Evolutionary conservation across 78 protist genomes (phyloP), one percentile per base, ranked within the genome.

Genomic region (Mantamonas sphyraenae): DNA sequence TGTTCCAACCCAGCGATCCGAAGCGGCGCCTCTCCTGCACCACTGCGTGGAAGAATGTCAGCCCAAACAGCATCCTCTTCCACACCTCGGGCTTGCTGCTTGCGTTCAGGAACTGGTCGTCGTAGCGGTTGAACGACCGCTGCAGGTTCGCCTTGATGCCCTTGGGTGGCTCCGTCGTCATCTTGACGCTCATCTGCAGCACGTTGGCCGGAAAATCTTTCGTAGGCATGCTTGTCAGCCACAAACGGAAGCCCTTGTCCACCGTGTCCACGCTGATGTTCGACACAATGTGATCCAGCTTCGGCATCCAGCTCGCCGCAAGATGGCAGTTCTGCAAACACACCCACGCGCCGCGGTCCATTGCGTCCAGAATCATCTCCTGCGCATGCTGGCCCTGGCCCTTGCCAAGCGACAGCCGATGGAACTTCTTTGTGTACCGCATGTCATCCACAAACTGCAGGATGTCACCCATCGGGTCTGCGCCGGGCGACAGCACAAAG

Each of bases 161-260:
- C 53, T 79, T 72, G 37, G 95, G 95, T 20, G 91, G 91, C 81
- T 90, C 95, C 58, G 55, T 79, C 33, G 90, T 84, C 86, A 90
- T 82, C 79, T 90, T 90, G 77, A 83, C 78, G 14, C 83, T 55
- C 58, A 71, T 59, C 76, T 93, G 97, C 71, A 93, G 81, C 64
- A 93, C 88, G 2, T 78, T 20, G 24, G 84, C 91, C 7, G 97
- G 97, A 84, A 93, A 93, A 3, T 53, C 28, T 0, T 39, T n/a
- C 2, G 87, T 56, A 0, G 97, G 97, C 86, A 81, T 81, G 17
- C 82, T 59, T 2, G 97, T 93, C 65, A 93, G 82, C 95, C 95
- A 93, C 56, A 93, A 73, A 20, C 97, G 74, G 80, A 83, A 93
- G 64, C 83, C 87, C 28, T 71, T 57, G 68, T 81, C 73, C n/a